A percentile compares a stretch with the other conserved stretches of the same genome.
These are phyloP conservation scores for Leccinum fibrillosum DNA, from an alignment of 768 basidiomycete species.

Conservation along the genomic window DNA sequence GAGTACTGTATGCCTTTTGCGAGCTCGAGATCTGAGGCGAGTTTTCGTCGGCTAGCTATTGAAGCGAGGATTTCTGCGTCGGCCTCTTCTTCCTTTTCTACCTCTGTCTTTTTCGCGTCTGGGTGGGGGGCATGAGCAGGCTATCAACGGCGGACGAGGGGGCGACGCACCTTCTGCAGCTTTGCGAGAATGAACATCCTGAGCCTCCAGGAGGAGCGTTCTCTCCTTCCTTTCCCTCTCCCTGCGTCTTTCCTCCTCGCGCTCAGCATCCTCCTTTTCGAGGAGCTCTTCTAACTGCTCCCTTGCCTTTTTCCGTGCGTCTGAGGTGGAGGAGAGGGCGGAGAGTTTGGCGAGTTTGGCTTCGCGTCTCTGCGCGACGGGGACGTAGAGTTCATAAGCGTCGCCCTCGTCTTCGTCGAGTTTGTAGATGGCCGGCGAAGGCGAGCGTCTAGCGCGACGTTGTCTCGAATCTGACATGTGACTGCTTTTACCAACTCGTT, in stretches of 20 bases:
- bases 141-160: conserved; percentile 14
- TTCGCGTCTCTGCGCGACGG: conserved; percentile 81
- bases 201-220: conserved; percentile 88
- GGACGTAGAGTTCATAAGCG: conserved; percentile 80
- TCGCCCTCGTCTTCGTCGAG: conserved; percentile 61
- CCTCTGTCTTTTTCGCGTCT: conserved; percentile 87
- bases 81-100: conserved; percentile 81
- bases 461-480: conserved; percentile 41
- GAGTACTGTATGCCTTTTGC: conserved; percentile 92
- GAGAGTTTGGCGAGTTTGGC: conserved; percentile 76
- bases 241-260: conserved; percentile 71
- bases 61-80: conserved; percentile 92
- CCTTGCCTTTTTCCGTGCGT: conserved; percentile 45
- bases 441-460: conserved; percentile 51
- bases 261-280: conserved; percentile 66
- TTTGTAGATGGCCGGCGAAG: conserved; percentile 55
- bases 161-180: conserved; percentile 65
- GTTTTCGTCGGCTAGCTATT: conserved; percentile 84
- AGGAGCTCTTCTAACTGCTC: conserved; percentile 54
- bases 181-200: conserved; percentile 86
- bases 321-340: conserved; percentile 53
- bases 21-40: conserved; percentile 89
- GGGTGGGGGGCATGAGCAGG: not conserved
- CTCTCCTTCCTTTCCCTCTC: conserved; percentile 81
- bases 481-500: not conserved